phyloP scores from a whole-genome alignment of 257 asterid species.

The Rhazya stricta region DNA sequence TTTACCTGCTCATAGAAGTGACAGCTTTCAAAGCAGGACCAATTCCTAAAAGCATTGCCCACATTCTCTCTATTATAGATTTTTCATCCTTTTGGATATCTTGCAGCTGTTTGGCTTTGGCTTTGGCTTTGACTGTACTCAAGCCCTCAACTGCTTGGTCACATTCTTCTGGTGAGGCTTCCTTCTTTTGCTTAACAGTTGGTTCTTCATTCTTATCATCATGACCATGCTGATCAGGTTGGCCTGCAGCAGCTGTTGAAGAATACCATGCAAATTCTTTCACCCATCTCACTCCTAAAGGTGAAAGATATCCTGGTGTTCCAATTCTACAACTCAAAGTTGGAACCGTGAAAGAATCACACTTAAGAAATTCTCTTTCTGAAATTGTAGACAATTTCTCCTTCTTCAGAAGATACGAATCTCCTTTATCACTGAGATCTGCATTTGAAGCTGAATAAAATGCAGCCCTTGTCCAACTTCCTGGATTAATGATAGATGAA shows the following conservation, averaged over 20 bases:
- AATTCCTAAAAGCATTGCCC: slow-evolving; percentile 82
- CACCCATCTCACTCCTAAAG: slow-evolving; percentile 48
- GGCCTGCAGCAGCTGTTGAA: slow-evolving; percentile 65
- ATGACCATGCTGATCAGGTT: slow-evolving; percentile 44
- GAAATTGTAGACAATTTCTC: slow-evolving; percentile 21
- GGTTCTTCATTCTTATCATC: slow-evolving; percentile 56
- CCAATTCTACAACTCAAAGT: slow-evolving; percentile 31
- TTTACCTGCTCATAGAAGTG: slow-evolving; percentile 96
- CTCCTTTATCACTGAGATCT: slow-evolving; percentile 30
- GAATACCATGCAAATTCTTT: slow-evolving; percentile 39
- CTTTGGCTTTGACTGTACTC: slow-evolving; percentile 85
- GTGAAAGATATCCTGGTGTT: slow-evolving; percentile 29
- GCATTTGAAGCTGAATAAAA: slow-evolving; percentile 32
- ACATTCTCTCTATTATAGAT: slow-evolving; percentile 53
- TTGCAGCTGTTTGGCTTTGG: slow-evolving; percentile 78
- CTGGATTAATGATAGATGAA: slow-evolving; percentile 30
- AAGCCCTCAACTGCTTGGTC: slow-evolving; percentile 97
- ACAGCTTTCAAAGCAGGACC: slow-evolving; percentile 89
- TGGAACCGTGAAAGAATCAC: slow-evolving; percentile 27
- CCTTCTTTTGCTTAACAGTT: slow-evolving; percentile 62
- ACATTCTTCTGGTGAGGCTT: slow-evolving; percentile 96
- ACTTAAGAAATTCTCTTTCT: slow-evolving; percentile 24
- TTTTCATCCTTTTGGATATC: slow-evolving; percentile 58
- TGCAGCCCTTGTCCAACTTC: slow-evolving; percentile 33
- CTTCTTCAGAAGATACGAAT: slow-evolving; percentile 24